Base-by-base conservation (phyloP, 495 filamentous ascomycete species). In the Talaromyces wortmannii region DNA sequence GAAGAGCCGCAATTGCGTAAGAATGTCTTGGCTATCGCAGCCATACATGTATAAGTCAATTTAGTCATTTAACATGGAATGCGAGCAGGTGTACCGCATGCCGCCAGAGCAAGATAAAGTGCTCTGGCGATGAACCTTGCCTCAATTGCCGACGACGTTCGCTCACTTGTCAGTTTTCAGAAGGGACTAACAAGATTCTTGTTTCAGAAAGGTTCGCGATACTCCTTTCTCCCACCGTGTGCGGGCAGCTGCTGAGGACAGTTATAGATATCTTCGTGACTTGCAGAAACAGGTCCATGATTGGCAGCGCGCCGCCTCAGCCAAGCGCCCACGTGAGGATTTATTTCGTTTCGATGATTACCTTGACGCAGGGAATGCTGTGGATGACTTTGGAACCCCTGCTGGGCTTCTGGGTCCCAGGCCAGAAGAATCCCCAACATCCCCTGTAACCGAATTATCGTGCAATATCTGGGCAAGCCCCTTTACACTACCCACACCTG, bases 51-150 rank as follows among this genome's bases (percentile, higher is more conserved):
- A 23, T 23, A 40, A 2, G 36, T 5, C 2, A 40, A 40, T 13
- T 2, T 40, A 13, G 8, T 23, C 31, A 36, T 31, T 45, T 40
- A 15, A 45, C n/a, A 31, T 6, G 46, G 54, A 50, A 46, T 23
- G 11, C 42, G 15, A 50, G 12, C 49, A 73, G 70, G 54, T 70
- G 67, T 47, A 48, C 60, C 47, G 61, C 67, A 17, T 72, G 69
- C 43, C 65, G 71, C 2, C 61, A 66, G 43, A 68, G 69, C 55
- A 74, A 74, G 53, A 72, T 71, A 52, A 71, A 68, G 56, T 74
- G 69, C 58, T 69, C 69, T 6, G 67, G 66, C 42, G 47, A 55
- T 5, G 59, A 62, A 7, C 69, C 69, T 13, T 72, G 69, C 52
- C 59, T 56, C 16, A 68, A 71, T 52, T 74, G 69, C 49, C 57